Conservation (phyloP, 208 protist species). For the Crithidia expoeki region DNA sequence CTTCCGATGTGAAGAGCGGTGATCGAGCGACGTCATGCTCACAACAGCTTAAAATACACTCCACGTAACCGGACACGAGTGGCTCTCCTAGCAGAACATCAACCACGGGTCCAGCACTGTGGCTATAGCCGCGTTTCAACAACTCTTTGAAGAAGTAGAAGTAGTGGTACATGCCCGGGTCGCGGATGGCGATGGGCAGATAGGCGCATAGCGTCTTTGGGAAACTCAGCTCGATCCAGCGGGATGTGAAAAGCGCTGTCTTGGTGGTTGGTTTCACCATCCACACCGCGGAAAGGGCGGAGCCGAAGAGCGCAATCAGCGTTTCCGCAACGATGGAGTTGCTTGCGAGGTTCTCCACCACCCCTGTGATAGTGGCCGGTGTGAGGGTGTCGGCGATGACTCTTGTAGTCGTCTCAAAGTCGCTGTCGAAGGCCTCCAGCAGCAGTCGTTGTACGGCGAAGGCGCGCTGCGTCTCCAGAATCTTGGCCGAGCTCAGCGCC, state of each 20-base stretch:
- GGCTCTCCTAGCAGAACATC: constrained; percentile 61
- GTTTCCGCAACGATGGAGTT: constrained; percentile 63
- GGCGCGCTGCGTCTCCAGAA: constrained; percentile 33
- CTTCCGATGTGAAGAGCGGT: constrained; percentile 21
- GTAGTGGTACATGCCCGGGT: constrained; percentile 52
- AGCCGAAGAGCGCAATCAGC: constrained; percentile 71
- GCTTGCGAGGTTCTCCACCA: constrained; percentile 51
- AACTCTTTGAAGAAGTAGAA: constrained; percentile 76
- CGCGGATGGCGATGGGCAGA: constrained; percentile 36
- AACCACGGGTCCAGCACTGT: constrained; percentile 68
- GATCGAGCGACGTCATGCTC: constrained; percentile 31
- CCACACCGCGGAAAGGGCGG: constrained; percentile 38
- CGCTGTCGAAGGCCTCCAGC: constrained; percentile 63
- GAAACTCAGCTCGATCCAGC: constrained; percentile 55
- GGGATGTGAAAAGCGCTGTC: constrained; percentile 52
- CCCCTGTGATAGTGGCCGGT: constrained; percentile 25
- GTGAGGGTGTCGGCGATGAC: constrained; percentile 47
- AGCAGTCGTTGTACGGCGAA: constrained; percentile 62
- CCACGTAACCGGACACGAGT: constrained; percentile 39
- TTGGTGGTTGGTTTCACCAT: constrained; percentile 52
- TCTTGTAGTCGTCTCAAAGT: constrained; percentile 50
- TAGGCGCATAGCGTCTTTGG: constrained; percentile 37
- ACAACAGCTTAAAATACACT: constrained; percentile 33
- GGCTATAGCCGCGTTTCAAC: constrained; percentile 70
- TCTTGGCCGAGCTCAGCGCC: constrained; percentile 16